A percentile compares a stretch with the other conserved stretches of the same genome.
Conservation (phyloP, 352 stramenopile genomes). For the Halophytophthora batemanensis region DNA sequence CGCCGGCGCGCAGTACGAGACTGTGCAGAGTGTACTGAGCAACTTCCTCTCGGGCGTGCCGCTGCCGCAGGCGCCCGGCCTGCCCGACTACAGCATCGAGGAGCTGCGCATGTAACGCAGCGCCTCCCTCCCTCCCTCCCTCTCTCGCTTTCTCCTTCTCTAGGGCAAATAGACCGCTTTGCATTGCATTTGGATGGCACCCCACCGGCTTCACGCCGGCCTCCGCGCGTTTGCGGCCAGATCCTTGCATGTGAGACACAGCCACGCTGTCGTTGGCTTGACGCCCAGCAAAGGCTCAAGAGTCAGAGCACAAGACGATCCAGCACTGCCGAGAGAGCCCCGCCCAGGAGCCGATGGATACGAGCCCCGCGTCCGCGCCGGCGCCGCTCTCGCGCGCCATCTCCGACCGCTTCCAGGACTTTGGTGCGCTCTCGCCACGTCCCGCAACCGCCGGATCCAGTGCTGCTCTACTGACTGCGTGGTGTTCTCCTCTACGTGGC, state of each 20-base stretch:
- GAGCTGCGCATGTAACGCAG: conserved; percentile 56
- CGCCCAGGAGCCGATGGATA: conserved; percentile 1
- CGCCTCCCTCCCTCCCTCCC: not conserved
- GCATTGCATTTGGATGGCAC: no score
- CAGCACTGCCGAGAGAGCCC: no score
- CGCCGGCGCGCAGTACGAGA: conserved; percentile 58
- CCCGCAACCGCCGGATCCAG: no score
- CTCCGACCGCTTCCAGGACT: conserved; percentile 24
- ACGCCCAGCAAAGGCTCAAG: no score
- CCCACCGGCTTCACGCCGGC: no score
- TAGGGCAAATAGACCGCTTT: no score
- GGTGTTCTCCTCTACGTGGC: not conserved
- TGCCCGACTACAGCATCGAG: conserved; percentile 80
- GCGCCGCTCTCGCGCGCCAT: conserved; percentile 23
- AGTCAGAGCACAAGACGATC: no score
- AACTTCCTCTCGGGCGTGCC: conserved; percentile 77
- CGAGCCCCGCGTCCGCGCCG: conserved; percentile 2
- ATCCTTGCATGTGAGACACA: no score
- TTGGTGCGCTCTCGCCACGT: conserved; percentile 10
- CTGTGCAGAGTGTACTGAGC: conserved; percentile 67
- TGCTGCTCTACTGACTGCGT: no score
- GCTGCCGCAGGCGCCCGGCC: conserved; percentile 56
- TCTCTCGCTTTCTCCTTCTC: no score
- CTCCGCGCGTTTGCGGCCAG: no score
- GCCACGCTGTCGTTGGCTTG: no score